Evolutionary conservation across 2,329 filamentous ascomycete species (phyloP).

Genomic region (Diaporthe longicolla): DNA sequence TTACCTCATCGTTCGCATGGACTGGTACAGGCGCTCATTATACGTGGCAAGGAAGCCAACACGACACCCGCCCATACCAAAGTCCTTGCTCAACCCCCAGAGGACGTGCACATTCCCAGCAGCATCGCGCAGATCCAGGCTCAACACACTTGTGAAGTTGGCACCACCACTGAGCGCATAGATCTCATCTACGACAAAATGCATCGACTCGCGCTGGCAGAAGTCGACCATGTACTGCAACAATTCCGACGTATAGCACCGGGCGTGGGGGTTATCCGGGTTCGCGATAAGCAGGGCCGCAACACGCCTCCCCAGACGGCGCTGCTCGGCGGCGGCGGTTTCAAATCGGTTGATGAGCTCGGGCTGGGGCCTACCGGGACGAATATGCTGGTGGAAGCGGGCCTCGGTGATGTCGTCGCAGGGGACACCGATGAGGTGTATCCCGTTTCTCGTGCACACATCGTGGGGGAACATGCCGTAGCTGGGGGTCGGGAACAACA

Average conservation of each 20-base stretch:
- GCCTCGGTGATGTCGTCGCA: constrained; percentile 41
- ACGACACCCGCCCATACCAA: constrained; percentile 37
- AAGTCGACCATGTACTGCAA: constrained; percentile 36
- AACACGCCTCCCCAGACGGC: constrained; percentile 34
- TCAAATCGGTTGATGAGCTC: constrained; percentile 36
- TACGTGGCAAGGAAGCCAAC: constrained; percentile 39
- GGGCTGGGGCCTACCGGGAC: constrained; percentile 37
- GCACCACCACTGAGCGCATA: constrained; percentile 38
- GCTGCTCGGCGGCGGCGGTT: constrained; percentile 30
- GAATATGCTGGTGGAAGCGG: constrained; percentile 37
- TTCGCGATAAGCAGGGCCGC: constrained; percentile 40
- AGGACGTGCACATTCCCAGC: constrained; percentile 38
- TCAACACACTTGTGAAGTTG: constrained; percentile 37
- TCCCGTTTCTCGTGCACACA: constrained; percentile 36
- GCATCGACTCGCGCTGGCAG: constrained; percentile 36
- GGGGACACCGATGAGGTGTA: constrained; percentile 35
- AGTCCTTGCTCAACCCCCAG: constrained; percentile 38
- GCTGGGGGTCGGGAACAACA: constrained; percentile 38
- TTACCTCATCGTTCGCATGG: constrained; percentile 41
- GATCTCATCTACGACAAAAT: constrained; percentile 41
- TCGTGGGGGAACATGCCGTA: constrained; percentile 41
- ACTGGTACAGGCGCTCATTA: constrained; percentile 38
- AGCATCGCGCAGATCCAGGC: constrained; percentile 32
- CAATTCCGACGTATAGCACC: constrained; percentile 36
- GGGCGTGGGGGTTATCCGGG: constrained; percentile 39